Evolutionary conservation across 1,139 yeast genomes (phyloP).

Genomic region (Starmera stellimalicola): DNA sequence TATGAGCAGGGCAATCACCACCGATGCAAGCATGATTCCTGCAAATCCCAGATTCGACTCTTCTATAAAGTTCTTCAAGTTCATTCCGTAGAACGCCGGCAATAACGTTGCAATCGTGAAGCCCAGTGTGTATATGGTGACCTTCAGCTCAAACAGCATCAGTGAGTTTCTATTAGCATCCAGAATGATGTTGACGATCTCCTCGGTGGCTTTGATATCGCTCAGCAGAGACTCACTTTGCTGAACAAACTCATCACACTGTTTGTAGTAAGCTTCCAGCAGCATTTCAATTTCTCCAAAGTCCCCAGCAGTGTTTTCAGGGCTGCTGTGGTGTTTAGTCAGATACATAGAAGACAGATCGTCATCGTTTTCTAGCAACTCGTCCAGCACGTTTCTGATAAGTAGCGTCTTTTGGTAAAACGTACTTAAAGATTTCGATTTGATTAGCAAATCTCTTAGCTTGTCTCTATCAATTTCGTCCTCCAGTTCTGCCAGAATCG

Average conservation of each 20-base stretch:
- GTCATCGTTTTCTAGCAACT: constrained; percentile 77
- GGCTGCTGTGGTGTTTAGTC: constrained; percentile 29
- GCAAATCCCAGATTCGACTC: constrained; percentile 44
- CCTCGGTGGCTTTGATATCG: constrained; percentile 73
- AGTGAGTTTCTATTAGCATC: constrained; percentile 74
- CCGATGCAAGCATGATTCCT: constrained; percentile 28
- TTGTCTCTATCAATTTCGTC: constrained; percentile 77
- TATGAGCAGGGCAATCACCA: constrained; percentile 30
- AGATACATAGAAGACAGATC: constrained; percentile 63
- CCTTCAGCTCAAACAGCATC: constrained; percentile 62
- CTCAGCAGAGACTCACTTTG: constrained; percentile 61
- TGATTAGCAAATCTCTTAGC: constrained; percentile 68
- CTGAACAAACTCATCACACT: constrained; percentile 74
- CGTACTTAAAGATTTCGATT: constrained; percentile 70
- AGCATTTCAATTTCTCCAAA: constrained; percentile 68
- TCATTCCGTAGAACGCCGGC: constrained; percentile 79
- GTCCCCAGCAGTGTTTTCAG: constrained; percentile 29
- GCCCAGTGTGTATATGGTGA: constrained; percentile 56
- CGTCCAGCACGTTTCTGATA: constrained; percentile 80
- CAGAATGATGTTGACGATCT: constrained; percentile 65
- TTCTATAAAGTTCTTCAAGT: constrained; percentile 67
- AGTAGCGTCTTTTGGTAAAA: constrained; percentile 79
- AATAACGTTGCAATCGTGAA: constrained; percentile 52
- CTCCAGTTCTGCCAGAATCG: constrained; percentile 73
- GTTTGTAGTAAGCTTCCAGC: constrained; percentile 65